Conservation (phyloP, 2,329 filamentous ascomycete species). For the Hymenoscyphus infarciens region DNA sequence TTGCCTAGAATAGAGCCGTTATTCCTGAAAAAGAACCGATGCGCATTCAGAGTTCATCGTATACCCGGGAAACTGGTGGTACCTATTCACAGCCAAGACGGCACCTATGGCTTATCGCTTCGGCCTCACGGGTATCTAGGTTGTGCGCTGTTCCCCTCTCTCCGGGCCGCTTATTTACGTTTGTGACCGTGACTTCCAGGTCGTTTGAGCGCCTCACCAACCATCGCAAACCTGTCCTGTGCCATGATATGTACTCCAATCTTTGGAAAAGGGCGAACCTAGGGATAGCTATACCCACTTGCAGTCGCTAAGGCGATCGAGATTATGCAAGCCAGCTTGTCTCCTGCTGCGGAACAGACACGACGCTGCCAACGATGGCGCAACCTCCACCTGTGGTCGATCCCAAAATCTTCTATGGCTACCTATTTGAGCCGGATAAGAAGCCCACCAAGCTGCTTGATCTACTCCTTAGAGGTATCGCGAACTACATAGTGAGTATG, state of each 20-base stretch:
- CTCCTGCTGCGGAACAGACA: constrained; percentile 8
- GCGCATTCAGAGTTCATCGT: neutral
- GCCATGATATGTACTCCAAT: neutral
- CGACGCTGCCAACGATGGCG: constrained; percentile 11
- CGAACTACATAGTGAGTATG: constrained; percentile 63
- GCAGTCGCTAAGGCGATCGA: constrained; percentile 7
- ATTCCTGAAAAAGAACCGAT: neutral
- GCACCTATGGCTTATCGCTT: neutral
- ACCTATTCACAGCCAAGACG: neutral
- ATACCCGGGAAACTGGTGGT: neutral
- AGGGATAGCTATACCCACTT: neutral
- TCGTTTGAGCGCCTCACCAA: constrained; percentile 9
- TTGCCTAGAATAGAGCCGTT: neutral
- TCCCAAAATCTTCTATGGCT: constrained; percentile 49
- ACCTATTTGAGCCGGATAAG: constrained; percentile 66
- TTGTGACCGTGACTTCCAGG: constrained; percentile 6
- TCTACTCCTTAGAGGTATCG: constrained; percentile 65
- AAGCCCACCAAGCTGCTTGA: constrained; percentile 63
- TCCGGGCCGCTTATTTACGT: constrained; percentile 18
- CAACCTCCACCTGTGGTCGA: constrained; percentile 23
- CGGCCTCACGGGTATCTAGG: neutral
- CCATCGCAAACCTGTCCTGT: constrained; percentile 9
- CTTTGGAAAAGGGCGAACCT: neutral
- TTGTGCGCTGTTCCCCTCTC: neutral
- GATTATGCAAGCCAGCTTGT: constrained; percentile 17